Evolutionary conservation across 164 flowering plant genomes (phyloP).

Genomic region (Euptelea pleiosperma): DNA sequence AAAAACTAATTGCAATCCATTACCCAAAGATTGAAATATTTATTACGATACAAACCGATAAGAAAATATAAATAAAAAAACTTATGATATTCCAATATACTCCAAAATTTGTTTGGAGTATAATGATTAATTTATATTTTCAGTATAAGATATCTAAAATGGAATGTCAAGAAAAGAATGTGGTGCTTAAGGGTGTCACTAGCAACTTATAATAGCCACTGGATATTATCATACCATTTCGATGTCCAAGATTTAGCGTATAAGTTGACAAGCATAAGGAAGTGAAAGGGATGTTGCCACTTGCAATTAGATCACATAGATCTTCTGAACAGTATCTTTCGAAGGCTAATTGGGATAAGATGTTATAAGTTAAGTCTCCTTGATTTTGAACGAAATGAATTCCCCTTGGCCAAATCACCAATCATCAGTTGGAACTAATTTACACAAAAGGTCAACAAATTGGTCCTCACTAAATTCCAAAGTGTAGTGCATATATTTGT

Average conservation of each 20-base stretch:
- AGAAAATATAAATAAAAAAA: too few species aligned
- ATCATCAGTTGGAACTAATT: too few species aligned
- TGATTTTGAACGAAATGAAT: neutral
- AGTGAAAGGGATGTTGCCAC: too few species aligned
- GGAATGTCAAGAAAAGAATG: neutral
- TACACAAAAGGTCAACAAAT: too few species aligned
- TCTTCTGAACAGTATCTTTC: neutral
- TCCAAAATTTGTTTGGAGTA: too few species aligned
- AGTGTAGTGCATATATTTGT: neutral
- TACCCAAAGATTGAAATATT: too few species aligned
- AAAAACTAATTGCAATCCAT: too few species aligned
- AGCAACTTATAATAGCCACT: neutral
- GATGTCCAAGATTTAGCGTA: neutral
- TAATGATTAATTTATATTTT: too few species aligned
- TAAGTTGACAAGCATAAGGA: neutral
- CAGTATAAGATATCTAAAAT: neutral
- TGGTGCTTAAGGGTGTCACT: neutral
- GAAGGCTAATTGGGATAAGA: neutral
- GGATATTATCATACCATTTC: neutral
- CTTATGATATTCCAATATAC: too few species aligned
- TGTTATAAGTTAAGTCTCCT: too few species aligned
- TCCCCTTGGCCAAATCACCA: neutral
- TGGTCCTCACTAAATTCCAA: neutral
- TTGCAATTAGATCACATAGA: neutral
- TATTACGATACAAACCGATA: too few species aligned